Percentiles rank a stretch among this genome's conserved stretches.
These are phyloP conservation scores for Candida boidinii DNA, from an alignment of 805 yeast genomes.

Conservation along the genomic window DNA sequence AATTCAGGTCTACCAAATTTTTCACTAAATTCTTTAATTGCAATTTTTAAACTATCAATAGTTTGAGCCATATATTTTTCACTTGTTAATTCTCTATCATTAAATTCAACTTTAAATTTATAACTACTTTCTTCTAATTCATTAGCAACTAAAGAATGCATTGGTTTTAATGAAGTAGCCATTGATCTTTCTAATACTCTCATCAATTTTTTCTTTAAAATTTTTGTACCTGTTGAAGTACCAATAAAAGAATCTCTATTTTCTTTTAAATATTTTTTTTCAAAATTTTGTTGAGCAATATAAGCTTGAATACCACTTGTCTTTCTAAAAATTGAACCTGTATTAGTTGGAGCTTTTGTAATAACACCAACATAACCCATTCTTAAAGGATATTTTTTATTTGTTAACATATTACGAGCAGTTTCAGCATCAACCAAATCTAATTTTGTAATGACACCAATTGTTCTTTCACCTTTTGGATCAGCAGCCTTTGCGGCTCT, in stretches of 20 bases:
- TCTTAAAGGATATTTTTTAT: constrained; percentile 77
- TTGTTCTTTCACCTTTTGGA: constrained; percentile 91
- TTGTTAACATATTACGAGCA: constrained; percentile 62
- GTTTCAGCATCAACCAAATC: constrained; percentile 76
- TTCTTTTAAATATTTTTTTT: constrained; percentile 52
- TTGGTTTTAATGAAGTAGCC: constrained; percentile 84
- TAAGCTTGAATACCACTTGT: constrained; percentile 53
- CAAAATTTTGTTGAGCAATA: constrained; percentile 61
- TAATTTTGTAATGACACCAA: constrained; percentile 91
- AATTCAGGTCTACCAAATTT: constrained; percentile 79
- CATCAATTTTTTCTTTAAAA: constrained; percentile 73
- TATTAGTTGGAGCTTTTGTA: constrained; percentile 50
- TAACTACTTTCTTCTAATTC: constrained; percentile 92
- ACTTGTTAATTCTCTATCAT: constrained; percentile 89
- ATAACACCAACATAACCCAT: constrained; percentile 99
- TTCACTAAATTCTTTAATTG: constrained; percentile 79
- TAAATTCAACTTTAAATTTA: constrained; percentile 91
- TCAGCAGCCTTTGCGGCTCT: constrained; percentile 85
- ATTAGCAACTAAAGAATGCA: constrained; percentile 74
- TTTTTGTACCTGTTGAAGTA: constrained; percentile 68
- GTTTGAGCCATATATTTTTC: constrained; percentile 91
- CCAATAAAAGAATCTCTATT: constrained; percentile 51
- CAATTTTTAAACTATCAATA: constrained; percentile 75
- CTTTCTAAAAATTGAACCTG: constrained; percentile 41
- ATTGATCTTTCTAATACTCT: constrained; percentile 82